These are phyloP conservation scores for Penicillium corylophilum DNA, from an alignment of 2,329 filamentous ascomycete genomes.

Conservation along the genomic window DNA sequence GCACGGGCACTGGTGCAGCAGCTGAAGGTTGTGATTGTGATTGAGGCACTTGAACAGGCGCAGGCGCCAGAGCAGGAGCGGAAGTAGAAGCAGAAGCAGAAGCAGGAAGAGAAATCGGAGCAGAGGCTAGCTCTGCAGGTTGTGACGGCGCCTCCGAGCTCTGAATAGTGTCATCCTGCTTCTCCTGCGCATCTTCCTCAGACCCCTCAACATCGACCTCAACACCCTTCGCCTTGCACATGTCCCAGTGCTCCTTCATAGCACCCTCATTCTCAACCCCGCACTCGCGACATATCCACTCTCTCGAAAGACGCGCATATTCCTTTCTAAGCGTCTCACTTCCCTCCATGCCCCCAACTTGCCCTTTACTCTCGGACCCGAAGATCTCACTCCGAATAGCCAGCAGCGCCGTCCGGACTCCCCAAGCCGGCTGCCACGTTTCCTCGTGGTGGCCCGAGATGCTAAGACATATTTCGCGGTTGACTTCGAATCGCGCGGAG, in stretches of 20 bases:
- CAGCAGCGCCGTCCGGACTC: constrained; percentile 80
- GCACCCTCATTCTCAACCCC: constrained; percentile 53
- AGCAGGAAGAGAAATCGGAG: neutral
- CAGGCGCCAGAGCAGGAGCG: neutral
- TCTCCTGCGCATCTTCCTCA: constrained; percentile 36
- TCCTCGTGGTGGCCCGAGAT: constrained; percentile 97
- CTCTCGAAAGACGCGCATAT: constrained; percentile 65
- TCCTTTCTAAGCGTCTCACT: constrained; percentile 64
- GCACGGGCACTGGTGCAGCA: neutral
- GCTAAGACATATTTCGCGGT: constrained; percentile 92
- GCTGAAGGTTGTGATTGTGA: neutral
- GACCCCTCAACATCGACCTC: constrained; percentile 37
- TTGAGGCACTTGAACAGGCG: neutral
- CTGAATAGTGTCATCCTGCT: constrained; percentile 4
- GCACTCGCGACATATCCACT: constrained; percentile 70
- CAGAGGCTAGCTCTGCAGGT: neutral
- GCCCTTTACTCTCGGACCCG: constrained; percentile 83
- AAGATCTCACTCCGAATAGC: constrained; percentile 78
- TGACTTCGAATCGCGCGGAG: constrained; percentile 89
- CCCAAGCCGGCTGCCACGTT: constrained; percentile 98
- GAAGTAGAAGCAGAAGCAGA: neutral
- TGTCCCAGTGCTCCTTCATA: constrained; percentile 33
- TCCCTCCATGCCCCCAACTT: constrained; percentile 85
- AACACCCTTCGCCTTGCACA: constrained; percentile 35
- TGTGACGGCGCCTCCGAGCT: neutral